Base-by-base conservation (phyloP, 2,329 filamentous ascomycete genomes). In the Hypocreales sp. region DNA sequence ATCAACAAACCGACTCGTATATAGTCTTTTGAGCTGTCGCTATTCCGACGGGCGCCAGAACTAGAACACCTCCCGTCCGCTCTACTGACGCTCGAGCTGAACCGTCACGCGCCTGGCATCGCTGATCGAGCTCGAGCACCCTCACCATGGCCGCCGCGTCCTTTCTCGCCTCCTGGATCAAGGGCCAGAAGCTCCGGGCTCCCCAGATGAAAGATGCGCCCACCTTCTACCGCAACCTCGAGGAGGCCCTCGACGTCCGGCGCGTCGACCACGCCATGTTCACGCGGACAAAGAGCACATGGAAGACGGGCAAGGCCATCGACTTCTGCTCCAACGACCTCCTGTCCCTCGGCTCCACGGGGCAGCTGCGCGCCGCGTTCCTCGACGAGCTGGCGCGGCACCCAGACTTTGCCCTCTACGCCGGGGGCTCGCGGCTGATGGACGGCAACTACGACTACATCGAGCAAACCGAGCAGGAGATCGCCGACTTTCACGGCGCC, bases 311-410 rank as follows among this genome's bases (percentile, higher is more conserved):
- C 18, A 5, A 19, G 4, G 20, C 16, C 9, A 15, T 14, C 2
- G 72, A 77, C 45, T 75, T 76, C 41, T 72, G 67, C 2, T 73
- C 67, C 25, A 76, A 74, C 43, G 72, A 77, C 42, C 74, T 75
- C 34, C 58, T 77, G n/a, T 74, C 70, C 0, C 51, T 77, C 4
- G 61, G 57, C 3, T 60, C 50, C 1, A 64, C 59, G 8, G 39
- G 50, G 1, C 40, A 44, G 8, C 55, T 69, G 16, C 60, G 59
- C 7, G 27, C 46, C 4, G 45, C 51, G 3, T 72, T 60, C 36
- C 44, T 70, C 9, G 26, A 48, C 8, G 60, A 66, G 40, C 30
- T 32, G n/a, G 30, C 15, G 7, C 8, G 11, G 5, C 13, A 28
- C 18, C 22, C 22, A 2, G 17, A 38, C 34, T 32, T 51, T 24